Evolutionary conservation across 768 basidiomycete genomes (phyloP), one percentile per base, ranked within the genome.

Genomic region (Phylloporus rhodoxanthus): DNA sequence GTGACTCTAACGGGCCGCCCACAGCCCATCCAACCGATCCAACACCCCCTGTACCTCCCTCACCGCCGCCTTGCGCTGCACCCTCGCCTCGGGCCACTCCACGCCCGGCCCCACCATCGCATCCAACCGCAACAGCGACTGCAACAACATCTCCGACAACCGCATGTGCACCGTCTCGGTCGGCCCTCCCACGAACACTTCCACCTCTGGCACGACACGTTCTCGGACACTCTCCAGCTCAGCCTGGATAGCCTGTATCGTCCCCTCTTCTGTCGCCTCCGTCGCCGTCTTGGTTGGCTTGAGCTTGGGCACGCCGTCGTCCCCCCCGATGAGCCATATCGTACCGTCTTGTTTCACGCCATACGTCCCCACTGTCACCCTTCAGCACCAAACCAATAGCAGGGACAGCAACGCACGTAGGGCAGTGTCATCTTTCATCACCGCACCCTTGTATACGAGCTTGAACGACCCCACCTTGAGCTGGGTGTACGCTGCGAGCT

Each of bases 121-220:
- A 59, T 98, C 95, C 29, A 98, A 72, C 43, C 88, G 81, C 17
- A 98, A 76, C 23, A 98, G 73, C n/a, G 82, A 77, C 64, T 96
- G 93, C 21, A 96, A 75, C 21, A 98, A 75, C 48, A 90, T 68
- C 68, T 97, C 95, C 21, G 79, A 82, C 45, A 98, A 70, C 15
- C 88, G 69, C 11, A 70, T 68, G 54, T 82, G 79, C 47, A 78
- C 75, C n/a, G 54, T 0, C 34, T 59, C 44, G 9, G 61, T 60
- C 19, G 58, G 49, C n/a, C 38, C 39, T 0, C 47, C 47, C 25
- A 85, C 70, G 57, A 90, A 87, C 32, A 67, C 57, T 13, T 81
- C 75, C 50, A 90, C 75, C 32, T 73, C 71, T 0, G 83, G 81
- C 0, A 72, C 64, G 43, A 91, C 78, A 28, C 72, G 73, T 32